Evolutionary conservation across 371 early-diverging fungal genomes (phyloP).

Genomic region (Encephalitozoon romaleae): DNA sequence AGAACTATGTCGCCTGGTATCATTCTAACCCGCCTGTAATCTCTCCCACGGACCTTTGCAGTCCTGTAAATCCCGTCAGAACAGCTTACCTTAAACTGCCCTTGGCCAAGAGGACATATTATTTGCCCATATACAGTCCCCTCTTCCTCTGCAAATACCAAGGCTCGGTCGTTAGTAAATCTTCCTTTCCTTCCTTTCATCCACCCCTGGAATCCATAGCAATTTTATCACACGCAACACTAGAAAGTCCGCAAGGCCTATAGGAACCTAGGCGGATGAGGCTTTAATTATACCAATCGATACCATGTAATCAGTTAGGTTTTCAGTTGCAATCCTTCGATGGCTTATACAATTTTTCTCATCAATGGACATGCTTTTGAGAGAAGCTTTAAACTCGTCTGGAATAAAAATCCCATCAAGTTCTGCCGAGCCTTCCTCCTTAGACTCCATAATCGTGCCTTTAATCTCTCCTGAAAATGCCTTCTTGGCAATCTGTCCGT

Average conservation of each 20-base stretch:
- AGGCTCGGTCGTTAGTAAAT: slow-evolving; percentile 35
- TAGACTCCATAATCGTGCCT: neutral
- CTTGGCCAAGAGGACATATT: slow-evolving; percentile 84
- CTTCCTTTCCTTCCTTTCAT: slow-evolving; percentile 28
- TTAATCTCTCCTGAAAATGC: neutral
- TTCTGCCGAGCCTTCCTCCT: neutral
- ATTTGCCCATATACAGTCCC: slow-evolving; percentile 73
- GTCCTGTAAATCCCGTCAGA: slow-evolving; percentile 79
- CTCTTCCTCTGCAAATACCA: slow-evolving; percentile 54
- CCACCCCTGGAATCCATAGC: neutral
- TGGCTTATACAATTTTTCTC: slow-evolving; percentile 31
- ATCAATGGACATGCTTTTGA: slow-evolving; percentile 3
- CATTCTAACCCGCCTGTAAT: slow-evolving; percentile 89
- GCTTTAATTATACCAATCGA: neutral
- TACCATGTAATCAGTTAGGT: neutral
- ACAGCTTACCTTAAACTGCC: slow-evolving; percentile 81
- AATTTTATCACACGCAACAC: neutral
- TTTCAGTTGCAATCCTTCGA: neutral
- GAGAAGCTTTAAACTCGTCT: neutral
- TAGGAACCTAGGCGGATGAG: neutral
- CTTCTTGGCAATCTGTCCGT: neutral
- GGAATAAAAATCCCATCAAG: slow-evolving; percentile 9
- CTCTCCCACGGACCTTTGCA: slow-evolving; percentile 88
- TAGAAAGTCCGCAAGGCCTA: neutral
- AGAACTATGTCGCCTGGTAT: slow-evolving; percentile 85